Evolutionary conservation across 768 basidiomycete genomes (phyloP), one percentile per base, ranked within the genome.

Genomic region (Psilocybe cubensis): DNA sequence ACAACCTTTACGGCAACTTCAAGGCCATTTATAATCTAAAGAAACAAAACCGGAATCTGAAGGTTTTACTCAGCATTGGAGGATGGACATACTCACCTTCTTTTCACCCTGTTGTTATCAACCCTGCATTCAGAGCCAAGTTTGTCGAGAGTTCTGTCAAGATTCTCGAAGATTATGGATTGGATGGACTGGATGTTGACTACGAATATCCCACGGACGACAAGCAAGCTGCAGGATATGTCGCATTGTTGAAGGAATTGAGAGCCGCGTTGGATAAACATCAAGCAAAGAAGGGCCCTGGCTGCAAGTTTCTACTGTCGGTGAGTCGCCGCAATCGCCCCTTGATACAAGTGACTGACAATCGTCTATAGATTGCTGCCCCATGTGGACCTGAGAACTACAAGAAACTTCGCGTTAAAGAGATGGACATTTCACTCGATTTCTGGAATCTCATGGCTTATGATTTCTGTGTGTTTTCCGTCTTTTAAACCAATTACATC

Each of bases 391-490:
- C 89, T 2, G 82, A 89, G 61, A 87, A 97, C 64, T 95, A 94
- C 74, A 76, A 86, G 70, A 91, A 88, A 62, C 78, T 98, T 6
- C 80, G 86, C 57, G 79, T 94, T 44, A 74, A 72, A 21, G 92
- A 92, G 59, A 98, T 99, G 96, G 89, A 95, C 69, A 79, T 79
- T 57, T 87, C 82, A 56, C 85, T 99, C 21, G 91, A 94, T 66
- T 95, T 98, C 70, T 98, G 95, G 96, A 98, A 99, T 69, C 74
- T 99, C 71, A 99, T 99, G 97, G 87, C 89, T 1, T 93, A 94
- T 62, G 92, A 93, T 69, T 93, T 89, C 65, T 83, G 89, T 89
- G 62, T 54, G 81, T 72, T 25, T 45, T 33, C 29, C 23, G 17
- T 42, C 12, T 28, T 28, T n/a, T 42, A 29, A 18, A 38, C 33